phyloP scores from a whole-genome alignment of 2,329 filamentous ascomycete species.

The Fusarium buharicum region DNA sequence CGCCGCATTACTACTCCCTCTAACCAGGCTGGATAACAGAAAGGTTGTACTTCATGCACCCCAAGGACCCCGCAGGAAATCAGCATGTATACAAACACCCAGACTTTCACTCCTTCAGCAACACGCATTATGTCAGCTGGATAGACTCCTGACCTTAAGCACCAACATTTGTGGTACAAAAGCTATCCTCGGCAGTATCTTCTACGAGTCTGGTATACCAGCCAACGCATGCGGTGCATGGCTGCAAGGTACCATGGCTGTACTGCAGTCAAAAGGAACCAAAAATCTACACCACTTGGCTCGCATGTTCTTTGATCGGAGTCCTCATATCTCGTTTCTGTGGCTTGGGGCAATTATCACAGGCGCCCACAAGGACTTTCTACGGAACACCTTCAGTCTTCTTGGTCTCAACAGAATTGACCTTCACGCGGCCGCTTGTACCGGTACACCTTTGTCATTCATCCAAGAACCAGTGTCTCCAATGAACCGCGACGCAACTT shows the following conservation, averaged over 20 bases:
- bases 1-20: constrained; percentile 7
- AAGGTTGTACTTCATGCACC: constrained; percentile 4
- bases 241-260: constrained; percentile 16
- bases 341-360: constrained; percentile 13
- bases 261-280: background rate
- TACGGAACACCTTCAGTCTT: background rate
- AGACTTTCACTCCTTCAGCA: background rate
- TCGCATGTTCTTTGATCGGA: constrained; percentile 17
- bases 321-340: constrained; percentile 7
- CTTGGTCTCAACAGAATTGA: constrained; percentile 7
- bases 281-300: constrained; percentile 8
- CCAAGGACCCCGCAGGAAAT: background rate
- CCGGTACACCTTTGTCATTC: constrained; percentile 13
- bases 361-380: constrained; percentile 7
- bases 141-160: constrained; percentile 14
- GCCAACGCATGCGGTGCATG: constrained; percentile 20
- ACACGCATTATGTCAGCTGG: constrained; percentile 1
- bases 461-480: constrained; percentile 9
- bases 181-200: constrained; percentile 21
- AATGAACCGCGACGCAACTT: background rate
- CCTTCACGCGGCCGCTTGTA: constrained; percentile 12
- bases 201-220: constrained; percentile 15
- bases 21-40: constrained; percentile 7
- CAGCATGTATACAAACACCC: background rate
- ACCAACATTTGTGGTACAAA: constrained; percentile 3